Base-by-base conservation (phyloP, 345 rosid species). In the Kandelia obovata region DNA sequence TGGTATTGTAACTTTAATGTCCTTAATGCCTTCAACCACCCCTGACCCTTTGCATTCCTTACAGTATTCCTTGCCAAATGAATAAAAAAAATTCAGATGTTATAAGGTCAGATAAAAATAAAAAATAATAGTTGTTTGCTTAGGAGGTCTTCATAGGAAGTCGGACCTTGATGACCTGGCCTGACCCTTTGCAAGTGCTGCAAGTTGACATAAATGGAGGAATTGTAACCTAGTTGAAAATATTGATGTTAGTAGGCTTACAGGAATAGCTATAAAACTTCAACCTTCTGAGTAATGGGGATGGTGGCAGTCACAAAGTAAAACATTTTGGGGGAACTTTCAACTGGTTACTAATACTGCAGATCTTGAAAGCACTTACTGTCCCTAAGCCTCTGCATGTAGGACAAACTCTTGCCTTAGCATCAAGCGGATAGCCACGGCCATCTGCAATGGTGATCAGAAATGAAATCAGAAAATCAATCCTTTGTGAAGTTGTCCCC, bases 141-240 rank as follows among this genome's bases (percentile, higher is more conserved):
- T 28, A 28, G 30, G 30, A 28, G 3, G 30, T 49, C 56, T 43
- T 27, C 53, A 68, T 73, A 72, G 67, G 59, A 51, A 61, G 61
- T 62, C 77, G 61, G 68, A 94, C 98, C 98, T 88, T 79, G 57
- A 91, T 80, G 68, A 88, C 72, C 58, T 71, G 79, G 68, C 96
- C 95, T 3, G 79, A 75, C 67, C 98, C 98, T 63, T 83, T 87
- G 78, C 97, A 94, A 34, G 83, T 76, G 75, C 77, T 80, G 77
- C 98, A 91, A 61, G 85, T 80, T 76, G 98, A 75, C 62, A 90
- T 88, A 82, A 94, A 94, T 57, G 97, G 98, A 82, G 98, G 97
- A 80, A 91, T 71, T 26, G 96, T 91, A 56, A 94, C 84, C 98
- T 94, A 83, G 59, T 61, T 71, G 61, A 78, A 63, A 68, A 71